phyloP scores from a whole-genome alignment of 2,329 filamentous ascomycete species.

The Botryotinia globosa region DNA sequence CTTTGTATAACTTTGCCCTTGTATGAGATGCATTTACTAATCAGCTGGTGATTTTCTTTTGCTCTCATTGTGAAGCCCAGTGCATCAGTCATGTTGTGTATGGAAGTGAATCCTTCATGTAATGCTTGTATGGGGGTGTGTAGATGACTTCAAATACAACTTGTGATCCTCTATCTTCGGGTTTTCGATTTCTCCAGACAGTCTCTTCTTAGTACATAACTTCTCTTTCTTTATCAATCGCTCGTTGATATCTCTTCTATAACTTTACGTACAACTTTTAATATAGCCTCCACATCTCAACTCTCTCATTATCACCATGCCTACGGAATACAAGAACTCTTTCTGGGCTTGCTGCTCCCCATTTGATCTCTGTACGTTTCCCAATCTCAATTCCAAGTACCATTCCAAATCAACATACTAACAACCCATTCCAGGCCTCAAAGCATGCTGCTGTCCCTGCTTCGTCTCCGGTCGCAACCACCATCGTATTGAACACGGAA shows the following conservation, averaged over 20 bases:
- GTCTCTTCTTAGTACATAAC: not conserved
- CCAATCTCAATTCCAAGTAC: not conserved
- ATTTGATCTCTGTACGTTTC: conserved; percentile 3
- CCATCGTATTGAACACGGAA: conserved; percentile 15
- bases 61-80: not conserved
- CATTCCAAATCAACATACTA: not conserved
- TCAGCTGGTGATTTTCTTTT: not conserved
- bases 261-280: not conserved
- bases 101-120: not conserved
- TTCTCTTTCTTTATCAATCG: not conserved
- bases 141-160: not conserved
- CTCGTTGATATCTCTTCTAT: not conserved
- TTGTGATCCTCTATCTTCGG: not conserved
- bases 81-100: not conserved
- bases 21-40: not conserved
- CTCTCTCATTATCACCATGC: not conserved
- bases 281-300: not conserved
- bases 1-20: conserved; percentile 1
- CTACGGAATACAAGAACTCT: conserved; percentile 2
- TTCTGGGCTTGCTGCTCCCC: conserved; percentile 19
- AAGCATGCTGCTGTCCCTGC: conserved; percentile 19
- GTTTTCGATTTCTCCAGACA: not conserved
- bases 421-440: not conserved
- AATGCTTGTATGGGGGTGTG: not conserved
- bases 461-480: conserved; percentile 21